phyloP scores from a whole-genome alignment of 768 basidiomycete genomes.

The Boletus edulis region DNA sequence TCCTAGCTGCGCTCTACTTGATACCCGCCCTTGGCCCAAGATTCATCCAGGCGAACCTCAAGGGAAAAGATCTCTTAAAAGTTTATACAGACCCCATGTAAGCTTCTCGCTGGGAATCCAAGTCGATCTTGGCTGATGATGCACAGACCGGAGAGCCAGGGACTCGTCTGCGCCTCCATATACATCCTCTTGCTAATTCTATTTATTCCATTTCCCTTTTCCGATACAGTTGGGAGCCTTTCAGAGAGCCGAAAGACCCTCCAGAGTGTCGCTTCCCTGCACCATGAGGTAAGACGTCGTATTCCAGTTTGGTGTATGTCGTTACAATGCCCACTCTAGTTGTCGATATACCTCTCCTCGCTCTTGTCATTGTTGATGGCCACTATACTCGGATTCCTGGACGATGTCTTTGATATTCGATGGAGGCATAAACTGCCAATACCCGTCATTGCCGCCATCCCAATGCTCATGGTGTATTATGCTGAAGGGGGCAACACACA shows the following conservation, averaged over 20 bases:
- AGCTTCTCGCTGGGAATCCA: constrained; percentile 22
- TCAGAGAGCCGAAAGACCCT: constrained; percentile 39
- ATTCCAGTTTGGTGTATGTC: neutral
- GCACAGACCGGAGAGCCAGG: constrained; percentile 89
- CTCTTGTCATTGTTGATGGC: constrained; percentile 90
- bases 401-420: constrained; percentile 97
- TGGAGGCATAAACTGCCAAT: constrained; percentile 99
- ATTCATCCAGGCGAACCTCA: constrained; percentile 79
- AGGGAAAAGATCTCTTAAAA: constrained; percentile 87
- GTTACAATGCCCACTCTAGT: constrained; percentile 38
- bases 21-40: constrained; percentile 81
- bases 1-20: constrained; percentile 70
- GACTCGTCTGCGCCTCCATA: constrained; percentile 84
- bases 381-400: constrained; percentile 91
- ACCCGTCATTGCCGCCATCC: constrained; percentile 93
- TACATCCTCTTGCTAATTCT: constrained; percentile 86
- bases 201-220: constrained; percentile 96
- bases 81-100: constrained; percentile 70
- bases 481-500: constrained; percentile 92
- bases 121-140: neutral
- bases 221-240: constrained; percentile 57
- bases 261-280: constrained; percentile 52
- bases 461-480: constrained; percentile 94
- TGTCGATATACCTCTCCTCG: constrained; percentile 91
- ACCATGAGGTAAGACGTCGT: constrained; percentile 62